Conservation (phyloP, 1,284 basidiomycete genomes). For the Irpex sp. region DNA sequence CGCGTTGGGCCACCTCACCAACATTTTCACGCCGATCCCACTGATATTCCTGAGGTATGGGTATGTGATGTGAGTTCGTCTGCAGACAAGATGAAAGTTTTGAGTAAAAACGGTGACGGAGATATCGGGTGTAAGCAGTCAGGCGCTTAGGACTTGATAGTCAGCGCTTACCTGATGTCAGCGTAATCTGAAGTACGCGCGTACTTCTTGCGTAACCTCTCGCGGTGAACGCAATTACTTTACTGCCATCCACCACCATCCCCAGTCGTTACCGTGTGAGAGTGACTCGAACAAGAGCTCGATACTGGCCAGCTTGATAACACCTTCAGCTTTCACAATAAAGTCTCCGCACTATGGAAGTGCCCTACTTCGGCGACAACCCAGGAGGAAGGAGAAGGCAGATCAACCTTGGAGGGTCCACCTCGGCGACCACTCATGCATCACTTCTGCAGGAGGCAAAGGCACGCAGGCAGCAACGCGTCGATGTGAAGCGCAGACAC, state of each 20-base stretch:
- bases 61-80: no score
- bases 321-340: neutral
- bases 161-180: neutral
- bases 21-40: no score
- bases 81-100: no score
- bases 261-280: neutral
- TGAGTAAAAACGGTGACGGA: no score
- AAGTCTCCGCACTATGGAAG: conserved; percentile 13
- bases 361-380: conserved; percentile 41
- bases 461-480: conserved; percentile 50
- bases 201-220: neutral
- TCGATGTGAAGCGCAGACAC: conserved; percentile 45
- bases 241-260: neutral
- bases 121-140: neutral
- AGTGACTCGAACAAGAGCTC: neutral
- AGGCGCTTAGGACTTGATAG: neutral
- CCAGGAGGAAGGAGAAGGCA: conserved; percentile 41
- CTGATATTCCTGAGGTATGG: no score
- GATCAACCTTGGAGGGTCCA: conserved; percentile 74
- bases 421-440: conserved; percentile 40
- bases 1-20: no score
- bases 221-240: neutral
- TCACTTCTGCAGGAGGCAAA: conserved; percentile 60
- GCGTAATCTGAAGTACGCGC: neutral
- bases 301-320: neutral